Conservation (phyloP, 441 rosid genomes). For the Adansonia rubrostipa region DNA sequence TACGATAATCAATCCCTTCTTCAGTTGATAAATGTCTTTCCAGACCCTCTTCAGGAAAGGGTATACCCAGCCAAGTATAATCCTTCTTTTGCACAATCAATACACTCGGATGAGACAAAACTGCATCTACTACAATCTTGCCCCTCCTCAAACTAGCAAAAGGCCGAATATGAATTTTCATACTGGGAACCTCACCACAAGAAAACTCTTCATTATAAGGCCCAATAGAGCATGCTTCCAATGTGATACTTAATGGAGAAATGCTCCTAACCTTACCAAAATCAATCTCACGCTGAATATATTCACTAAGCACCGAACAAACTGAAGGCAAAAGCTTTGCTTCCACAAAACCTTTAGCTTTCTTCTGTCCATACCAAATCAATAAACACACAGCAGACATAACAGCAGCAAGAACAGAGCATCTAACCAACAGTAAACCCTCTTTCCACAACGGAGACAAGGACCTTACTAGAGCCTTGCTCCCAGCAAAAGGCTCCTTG, state of each 20-base stretch:
- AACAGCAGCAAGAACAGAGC: constrained; percentile 74
- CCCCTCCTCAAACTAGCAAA: constrained; percentile 94
- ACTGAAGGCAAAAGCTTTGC: constrained; percentile 87
- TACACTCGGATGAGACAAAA: constrained; percentile 71
- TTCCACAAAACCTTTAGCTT: constrained; percentile 75
- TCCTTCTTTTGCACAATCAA: constrained; percentile 88
- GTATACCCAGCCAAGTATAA: constrained; percentile 93
- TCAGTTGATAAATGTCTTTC: constrained; percentile 74
- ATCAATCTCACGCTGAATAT: constrained; percentile 82
- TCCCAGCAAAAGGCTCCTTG: constrained; percentile 63
- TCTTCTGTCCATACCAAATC: constrained; percentile 90
- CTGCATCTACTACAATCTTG: constrained; percentile 90
- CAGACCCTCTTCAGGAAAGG: constrained; percentile 59
- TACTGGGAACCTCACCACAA: constrained; percentile 82
- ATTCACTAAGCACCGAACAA: constrained; percentile 78
- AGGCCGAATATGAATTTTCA: constrained; percentile 83
- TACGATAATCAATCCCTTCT: constrained; percentile 97
- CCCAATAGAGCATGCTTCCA: constrained; percentile 84
- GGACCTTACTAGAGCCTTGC: constrained; percentile 68
- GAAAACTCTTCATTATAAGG: constrained; percentile 89
- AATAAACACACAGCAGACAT: constrained; percentile 86
- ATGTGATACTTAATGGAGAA: constrained; percentile 87
- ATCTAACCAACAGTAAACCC: constrained; percentile 69
- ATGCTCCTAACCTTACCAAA: constrained; percentile 86
- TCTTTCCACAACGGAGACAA: constrained; percentile 70